Conservation (phyloP, 306 rosid genomes). For the Vigna trinervia region DNA sequence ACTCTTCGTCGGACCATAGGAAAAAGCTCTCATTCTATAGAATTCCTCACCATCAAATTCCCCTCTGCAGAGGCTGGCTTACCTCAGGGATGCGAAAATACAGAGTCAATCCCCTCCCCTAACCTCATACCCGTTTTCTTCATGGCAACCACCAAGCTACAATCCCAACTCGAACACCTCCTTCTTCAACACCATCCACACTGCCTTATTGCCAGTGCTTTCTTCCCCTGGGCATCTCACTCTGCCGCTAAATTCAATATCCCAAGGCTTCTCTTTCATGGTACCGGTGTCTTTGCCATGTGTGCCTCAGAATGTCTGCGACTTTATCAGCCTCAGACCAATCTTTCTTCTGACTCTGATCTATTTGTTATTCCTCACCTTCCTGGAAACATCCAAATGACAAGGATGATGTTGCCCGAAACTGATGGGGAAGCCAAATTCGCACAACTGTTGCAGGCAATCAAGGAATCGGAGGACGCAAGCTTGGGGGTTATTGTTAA, state of each 20-base stretch:
- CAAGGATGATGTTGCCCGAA: slow-evolving; percentile 3
- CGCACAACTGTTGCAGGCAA: background rate
- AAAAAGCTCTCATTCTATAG: background rate
- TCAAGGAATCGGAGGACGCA: slow-evolving; percentile 13
- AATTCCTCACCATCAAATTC: slow-evolving; percentile 33
- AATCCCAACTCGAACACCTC: slow-evolving; percentile 42
- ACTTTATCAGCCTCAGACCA: slow-evolving; percentile 47
- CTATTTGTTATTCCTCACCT: slow-evolving; percentile 49
- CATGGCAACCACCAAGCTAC: slow-evolving; percentile 35
- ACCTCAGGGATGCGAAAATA: slow-evolving; percentile 51
- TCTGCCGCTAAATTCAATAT: slow-evolving; percentile 47
- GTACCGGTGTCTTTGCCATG: slow-evolving; percentile 46
- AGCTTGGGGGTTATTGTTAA: slow-evolving; percentile 56
- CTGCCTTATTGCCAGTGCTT: slow-evolving; percentile 20
- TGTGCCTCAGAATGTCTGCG: slow-evolving; percentile 22
- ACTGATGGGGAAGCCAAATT: background rate
- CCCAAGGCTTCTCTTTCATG: slow-evolving; percentile 58
- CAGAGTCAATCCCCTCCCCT: background rate
- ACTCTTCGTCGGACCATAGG: background rate
- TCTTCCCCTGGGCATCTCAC: slow-evolving; percentile 37
- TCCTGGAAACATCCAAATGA: slow-evolving; percentile 39
- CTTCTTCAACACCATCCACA: slow-evolving; percentile 23
- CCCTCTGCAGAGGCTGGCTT: slow-evolving; percentile 43
- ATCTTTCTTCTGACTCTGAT: slow-evolving; percentile 47
- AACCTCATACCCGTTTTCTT: background rate